Evolutionary conservation across 1,284 basidiomycete species (phyloP), one percentile per base, ranked within the genome.

Genomic region (Termitomyces sp.): DNA sequence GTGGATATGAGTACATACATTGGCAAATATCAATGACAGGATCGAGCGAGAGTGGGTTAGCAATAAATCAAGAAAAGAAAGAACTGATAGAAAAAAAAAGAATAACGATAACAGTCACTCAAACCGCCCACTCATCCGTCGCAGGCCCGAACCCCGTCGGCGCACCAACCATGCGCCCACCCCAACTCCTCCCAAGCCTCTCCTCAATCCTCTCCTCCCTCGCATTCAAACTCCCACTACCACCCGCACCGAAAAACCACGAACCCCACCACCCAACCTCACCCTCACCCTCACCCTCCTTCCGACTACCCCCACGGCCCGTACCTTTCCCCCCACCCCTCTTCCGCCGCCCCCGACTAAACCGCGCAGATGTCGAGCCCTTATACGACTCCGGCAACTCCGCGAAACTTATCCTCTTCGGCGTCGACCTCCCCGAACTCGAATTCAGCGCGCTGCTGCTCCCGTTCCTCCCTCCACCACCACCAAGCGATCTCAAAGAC

Each of bases 371-470:
- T 50, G 60, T 53, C 51, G 56, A 54, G 0, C 52, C 59, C 44
- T 51, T 71, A 61, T 84, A 82, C 42, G 81, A 78, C 67, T 88
- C 86, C 0, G 86, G 85, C 34, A 87, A 72, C 67, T 84, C 78
- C 28, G 86, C 86, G 60, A 90, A 90, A 58, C 83, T 86, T 50
- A 90, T 90, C 26, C 83, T 77, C 58, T 86, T 87, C 5, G 88
- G 87, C n/a, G 87, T 89, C 33, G 81, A 83, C 53, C 62, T 58
- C n/a, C 74, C 72, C 31, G 70, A 74, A 51, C 71, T 69, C 26
- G 70, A 74, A 49, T 70, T 69, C 26, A 68, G 56, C 28, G 65
- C 60, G 50, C 65, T 67, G 38, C 55, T 64, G 12, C 33, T 24
- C 52, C 59, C 54, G 58, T 52, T 70, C 54, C 61, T 39, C 15